Conservation (phyloP, 306 rosid genomes). For the Benincasa hispida region DNA sequence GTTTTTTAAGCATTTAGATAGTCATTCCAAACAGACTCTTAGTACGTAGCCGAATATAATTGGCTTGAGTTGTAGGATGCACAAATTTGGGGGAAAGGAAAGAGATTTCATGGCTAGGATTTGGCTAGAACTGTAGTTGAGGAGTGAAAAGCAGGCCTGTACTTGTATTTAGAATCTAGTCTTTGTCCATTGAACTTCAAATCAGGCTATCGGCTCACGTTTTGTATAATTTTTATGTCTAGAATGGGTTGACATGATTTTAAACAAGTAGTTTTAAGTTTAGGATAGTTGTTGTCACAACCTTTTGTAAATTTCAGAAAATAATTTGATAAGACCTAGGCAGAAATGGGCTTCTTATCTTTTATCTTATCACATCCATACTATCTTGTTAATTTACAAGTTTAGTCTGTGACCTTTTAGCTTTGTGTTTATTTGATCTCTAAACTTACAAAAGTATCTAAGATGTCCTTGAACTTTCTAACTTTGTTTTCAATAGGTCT, state of each 20-base stretch:
- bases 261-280: neutral
- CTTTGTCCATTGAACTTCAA: neutral
- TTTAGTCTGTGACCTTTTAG: too few relatives aligned
- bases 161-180: neutral
- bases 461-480: too few relatives aligned
- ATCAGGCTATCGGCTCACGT: neutral
- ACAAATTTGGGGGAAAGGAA: neutral
- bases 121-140: neutral
- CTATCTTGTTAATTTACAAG: neutral
- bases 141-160: neutral
- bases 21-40: too few relatives aligned
- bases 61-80: neutral
- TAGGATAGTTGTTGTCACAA: neutral
- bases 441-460: too few relatives aligned
- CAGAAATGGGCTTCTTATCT: neutral
- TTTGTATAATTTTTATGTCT: neutral
- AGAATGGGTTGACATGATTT: neutral
- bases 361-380: neutral
- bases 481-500: too few relatives aligned
- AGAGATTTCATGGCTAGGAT: neutral
- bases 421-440: too few relatives aligned
- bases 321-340: neutral
- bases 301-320: neutral
- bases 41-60: neutral
- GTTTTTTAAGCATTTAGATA: too few relatives aligned